Base-by-base conservation (phyloP, 768 basidiomycete species). In the Calocybe gangraenosa region DNA sequence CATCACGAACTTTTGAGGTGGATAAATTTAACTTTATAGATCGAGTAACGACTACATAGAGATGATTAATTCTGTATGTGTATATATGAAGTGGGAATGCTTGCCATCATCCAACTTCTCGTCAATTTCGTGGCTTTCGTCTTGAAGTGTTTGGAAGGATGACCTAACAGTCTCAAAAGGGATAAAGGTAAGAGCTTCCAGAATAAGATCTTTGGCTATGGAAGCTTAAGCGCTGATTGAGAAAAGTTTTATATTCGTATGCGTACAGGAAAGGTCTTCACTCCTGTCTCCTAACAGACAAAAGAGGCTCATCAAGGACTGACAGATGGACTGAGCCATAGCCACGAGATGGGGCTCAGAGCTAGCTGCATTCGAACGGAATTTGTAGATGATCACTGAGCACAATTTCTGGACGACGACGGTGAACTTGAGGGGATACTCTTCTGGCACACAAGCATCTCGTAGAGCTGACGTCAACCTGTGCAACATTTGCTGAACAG, bases 21-120 rank as follows among this genome's bases (percentile, higher is more conserved):
- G 10, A 25, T 33, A 15, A 20, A 34, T 9, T 21, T 37, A 11
- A 54, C 55, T 40, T 45, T 18, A 28, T 45, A 10, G 42, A 47
- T 41, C 30, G 46, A 23, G 37, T 19, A 30, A 56, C 31, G 14
- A 22, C 55, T 56, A 18, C 17, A 17, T 7, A 15, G 15, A 10
- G 17, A 35, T 35, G 7, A n/a, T 5, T 28, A 6, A 28, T 6
- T 28, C 6, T 28, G 6, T 6, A 28, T 28, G 25, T 28, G 11
- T 6, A 6, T 11, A 28, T 11, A 2, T 3, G n/a, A n/a, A 28
- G n/a, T 18, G 31, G n/a, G n/a, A n/a, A 19, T 6, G 13, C 64
- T 37, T 46, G 66, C 71, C 52, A 50, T 66, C 62, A 35, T 70
- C 58, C 2, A 72, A 35, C 46, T 60, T 60, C 7, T 52, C 44